Evolutionary conservation across 768 basidiomycete genomes (phyloP), one percentile per base, ranked within the genome.

Genomic region (Russula brevipes): DNA sequence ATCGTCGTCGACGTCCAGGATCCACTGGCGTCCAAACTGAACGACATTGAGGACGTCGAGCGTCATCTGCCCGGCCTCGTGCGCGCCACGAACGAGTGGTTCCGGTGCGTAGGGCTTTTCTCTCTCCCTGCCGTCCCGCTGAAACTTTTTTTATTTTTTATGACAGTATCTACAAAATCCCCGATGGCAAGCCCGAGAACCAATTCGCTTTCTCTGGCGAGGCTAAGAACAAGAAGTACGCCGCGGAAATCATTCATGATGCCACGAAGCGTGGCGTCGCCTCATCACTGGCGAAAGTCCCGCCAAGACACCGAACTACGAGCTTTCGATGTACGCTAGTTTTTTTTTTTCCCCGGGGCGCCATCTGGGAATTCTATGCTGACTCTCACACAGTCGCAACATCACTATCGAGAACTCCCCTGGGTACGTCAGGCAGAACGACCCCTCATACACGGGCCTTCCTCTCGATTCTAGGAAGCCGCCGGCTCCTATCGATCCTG

Each of bases 141-240:
- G 38, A 39, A 6, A n/a, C n/a, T n/a, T 39, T 11, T 6, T 1
- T 39, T 11, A 1, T 11, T 39, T 11, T 39, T 39, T 2, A 39
- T 10, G 59, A 4, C 66, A 93, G 91, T 75, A 94, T 94, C 76
- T 94, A 94, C 87, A 94, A 94, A 78, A 94, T 94, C 72, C 91
- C 93, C 73, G 93, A 95, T 74, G 92, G 91, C 69, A 94, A 95
- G 84, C 87, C 88, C 69, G 94, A 98, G 80, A 99, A 99, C 80
- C 87, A 88, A 68, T 99, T 99, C 72, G 97, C 97, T 17, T 99
- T 99, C 85, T 95, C 93, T 57, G 97, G 97, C 61, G 97, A 99
- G 79, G 96, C 96, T 68, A 99, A 98, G 82, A 97, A 97, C 83
- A 97, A 96, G 83, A 97, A 96, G 76, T 99, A 98, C 74, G 97